Evolutionary conservation across 345 rosid genomes (phyloP).

Genomic region (Lepidium sativum): DNA sequence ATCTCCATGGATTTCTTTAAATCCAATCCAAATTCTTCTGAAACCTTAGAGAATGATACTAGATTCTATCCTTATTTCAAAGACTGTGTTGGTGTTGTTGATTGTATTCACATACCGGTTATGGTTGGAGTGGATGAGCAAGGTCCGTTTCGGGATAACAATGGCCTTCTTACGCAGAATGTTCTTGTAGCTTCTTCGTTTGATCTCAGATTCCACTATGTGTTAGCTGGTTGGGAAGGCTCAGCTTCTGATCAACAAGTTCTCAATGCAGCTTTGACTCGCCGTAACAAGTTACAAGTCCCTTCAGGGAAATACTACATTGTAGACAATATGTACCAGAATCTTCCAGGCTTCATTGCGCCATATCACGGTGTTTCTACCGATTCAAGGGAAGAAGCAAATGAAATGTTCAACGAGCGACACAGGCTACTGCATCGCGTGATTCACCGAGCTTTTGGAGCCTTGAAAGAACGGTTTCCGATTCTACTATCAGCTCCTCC

Average conservation of each 20-base stretch:
- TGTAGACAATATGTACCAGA: constrained; percentile 52
- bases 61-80: constrained; percentile 64
- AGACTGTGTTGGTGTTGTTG: constrained; percentile 85
- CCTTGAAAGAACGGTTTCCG: constrained; percentile 77
- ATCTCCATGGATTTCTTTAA: constrained; percentile 66
- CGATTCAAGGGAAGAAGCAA: constrained; percentile 37
- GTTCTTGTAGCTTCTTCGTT: constrained; percentile 75
- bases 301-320: constrained; percentile 86
- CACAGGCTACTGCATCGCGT: constrained; percentile 47
- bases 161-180: constrained; percentile 72
- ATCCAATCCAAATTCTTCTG: constrained; percentile 30
- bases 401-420: constrained; percentile 72
- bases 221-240: constrained; percentile 97
- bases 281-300: constrained; percentile 55
- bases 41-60: constrained; percentile 38
- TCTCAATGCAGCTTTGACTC: constrained; percentile 66
- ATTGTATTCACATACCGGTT: constrained; percentile 73
- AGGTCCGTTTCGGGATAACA: constrained; percentile 71
- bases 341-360: constrained; percentile 71
- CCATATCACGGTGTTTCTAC: constrained; percentile 48
- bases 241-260: constrained; percentile 79
- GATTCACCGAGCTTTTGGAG: constrained; percentile 46
- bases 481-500: constrained; percentile 82
- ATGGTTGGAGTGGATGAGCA: constrained; percentile 93
- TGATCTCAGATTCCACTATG: constrained; percentile 78